These are phyloP conservation scores for Boletus bicolor DNA, from an alignment of 768 basidiomycete species.

Conservation along the genomic window DNA sequence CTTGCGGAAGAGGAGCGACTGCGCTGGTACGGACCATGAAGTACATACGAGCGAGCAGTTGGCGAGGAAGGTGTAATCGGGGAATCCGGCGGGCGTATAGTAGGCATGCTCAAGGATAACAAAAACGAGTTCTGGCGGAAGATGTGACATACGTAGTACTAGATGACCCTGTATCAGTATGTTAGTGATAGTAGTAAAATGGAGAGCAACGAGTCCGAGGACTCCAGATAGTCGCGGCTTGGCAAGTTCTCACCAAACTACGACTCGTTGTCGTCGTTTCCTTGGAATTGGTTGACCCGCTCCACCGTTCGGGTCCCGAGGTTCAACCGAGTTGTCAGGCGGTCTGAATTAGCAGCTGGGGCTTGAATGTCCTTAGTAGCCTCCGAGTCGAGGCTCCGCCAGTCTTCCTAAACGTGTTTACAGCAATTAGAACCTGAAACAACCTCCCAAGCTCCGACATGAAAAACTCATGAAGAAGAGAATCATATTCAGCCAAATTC, in stretches of 20 bases:
- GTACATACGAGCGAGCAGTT: constrained; percentile 27
- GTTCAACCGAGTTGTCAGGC: not conserved
- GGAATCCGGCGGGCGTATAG: constrained; percentile 17
- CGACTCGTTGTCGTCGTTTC: not conserved
- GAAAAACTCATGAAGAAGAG: constrained; percentile 6
- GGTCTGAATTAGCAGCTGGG: not conserved
- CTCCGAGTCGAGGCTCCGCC: not conserved
- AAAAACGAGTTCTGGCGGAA: constrained; percentile 26
- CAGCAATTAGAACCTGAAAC: no score
- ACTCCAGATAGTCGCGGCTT: not conserved
- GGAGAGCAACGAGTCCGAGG: not conserved
- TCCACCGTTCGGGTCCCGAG: not conserved
- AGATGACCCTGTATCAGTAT: no score
- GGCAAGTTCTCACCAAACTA: not conserved
- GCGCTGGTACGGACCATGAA: constrained; percentile 29
- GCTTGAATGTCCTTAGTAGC: not conserved
- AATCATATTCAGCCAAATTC: constrained; percentile 9
- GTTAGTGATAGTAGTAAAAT: not conserved
- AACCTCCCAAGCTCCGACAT: constrained; percentile 16
- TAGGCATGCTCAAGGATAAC: constrained; percentile 25
- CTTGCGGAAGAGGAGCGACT: constrained; percentile 29
- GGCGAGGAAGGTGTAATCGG: constrained; percentile 20
- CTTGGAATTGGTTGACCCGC: not conserved
- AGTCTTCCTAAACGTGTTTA: not conserved
- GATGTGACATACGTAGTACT: constrained; percentile 7